These are phyloP conservation scores for Gentiana dahurica DNA, from an alignment of 257 asterid species.

Conservation along the genomic window DNA sequence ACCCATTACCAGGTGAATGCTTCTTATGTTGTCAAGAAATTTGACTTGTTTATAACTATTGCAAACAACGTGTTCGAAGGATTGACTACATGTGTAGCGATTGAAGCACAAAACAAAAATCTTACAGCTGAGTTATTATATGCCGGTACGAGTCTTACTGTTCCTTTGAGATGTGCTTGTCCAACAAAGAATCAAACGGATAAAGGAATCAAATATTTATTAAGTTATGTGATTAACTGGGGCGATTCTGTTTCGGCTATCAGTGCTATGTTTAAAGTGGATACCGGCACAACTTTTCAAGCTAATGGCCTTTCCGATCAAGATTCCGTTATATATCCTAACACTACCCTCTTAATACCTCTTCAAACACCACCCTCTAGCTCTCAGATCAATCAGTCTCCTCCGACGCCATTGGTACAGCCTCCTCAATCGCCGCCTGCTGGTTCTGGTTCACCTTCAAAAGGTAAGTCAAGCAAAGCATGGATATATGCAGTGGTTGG, in stretches of 20 bases:
- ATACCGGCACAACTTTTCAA: slow-evolving; percentile 14
- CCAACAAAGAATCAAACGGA: slow-evolving; percentile 48
- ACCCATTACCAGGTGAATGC: slow-evolving; percentile 38
- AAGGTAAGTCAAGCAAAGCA: slow-evolving; percentile 32
- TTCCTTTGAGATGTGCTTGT: slow-evolving; percentile 85
- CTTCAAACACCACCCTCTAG: slow-evolving; percentile 47
- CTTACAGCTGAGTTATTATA: not conserved
- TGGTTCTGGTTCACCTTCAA: slow-evolving; percentile 10
- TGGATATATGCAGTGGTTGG: slow-evolving; percentile 62
- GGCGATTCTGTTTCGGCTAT: slow-evolving; percentile 27
- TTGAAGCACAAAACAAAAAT: slow-evolving; percentile 31
- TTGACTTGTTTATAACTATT: slow-evolving; percentile 9
- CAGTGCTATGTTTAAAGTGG: slow-evolving; percentile 30
- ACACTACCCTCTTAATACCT: slow-evolving; percentile 66
- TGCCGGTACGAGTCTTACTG: slow-evolving; percentile 28
- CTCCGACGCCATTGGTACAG: slow-evolving; percentile 44
- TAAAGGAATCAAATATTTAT: slow-evolving; percentile 38
- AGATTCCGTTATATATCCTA: slow-evolving; percentile 23
- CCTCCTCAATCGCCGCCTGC: slow-evolving; percentile 13
- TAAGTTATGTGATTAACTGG: slow-evolving; percentile 38
- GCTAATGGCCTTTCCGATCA: slow-evolving; percentile 47
- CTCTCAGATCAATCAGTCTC: slow-evolving; percentile 31
- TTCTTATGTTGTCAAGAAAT: slow-evolving; percentile 23
- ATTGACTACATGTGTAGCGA: slow-evolving; percentile 59
- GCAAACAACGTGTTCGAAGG: slow-evolving; percentile 51